Evolutionary conservation across 495 filamentous ascomycete genomes (phyloP).

Genomic region (Sordaria brevicollis): DNA sequence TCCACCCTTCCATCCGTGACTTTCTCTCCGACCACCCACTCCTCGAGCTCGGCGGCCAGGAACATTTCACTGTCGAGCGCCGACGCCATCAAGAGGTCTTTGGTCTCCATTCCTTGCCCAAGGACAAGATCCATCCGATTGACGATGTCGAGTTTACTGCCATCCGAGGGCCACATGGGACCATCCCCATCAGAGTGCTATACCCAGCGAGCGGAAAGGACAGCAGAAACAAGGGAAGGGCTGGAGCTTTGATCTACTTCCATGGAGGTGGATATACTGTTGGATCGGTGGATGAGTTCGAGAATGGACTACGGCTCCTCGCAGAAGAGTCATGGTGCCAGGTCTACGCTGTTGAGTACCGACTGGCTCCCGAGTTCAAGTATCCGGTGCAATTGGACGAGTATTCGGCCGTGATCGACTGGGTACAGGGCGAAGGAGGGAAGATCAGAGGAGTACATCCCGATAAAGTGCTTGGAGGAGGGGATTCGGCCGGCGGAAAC

Average conservation of each 20-base stretch:
- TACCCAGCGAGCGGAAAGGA: slow-evolving; percentile 14
- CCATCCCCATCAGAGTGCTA: slow-evolving; percentile 21
- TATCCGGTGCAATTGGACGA: slow-evolving; percentile 26
- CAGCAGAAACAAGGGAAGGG: neutral
- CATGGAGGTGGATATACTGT: slow-evolving; percentile 33
- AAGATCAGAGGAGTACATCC: slow-evolving; percentile 15
- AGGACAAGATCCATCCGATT: slow-evolving; percentile 14
- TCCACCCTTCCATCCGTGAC: slow-evolving; percentile 2
- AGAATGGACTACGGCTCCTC: slow-evolving; percentile 22
- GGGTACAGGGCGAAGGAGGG: slow-evolving; percentile 14
- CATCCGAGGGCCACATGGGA: slow-evolving; percentile 26
- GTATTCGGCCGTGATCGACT: slow-evolving; percentile 21
- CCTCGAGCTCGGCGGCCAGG: slow-evolving; percentile 14
- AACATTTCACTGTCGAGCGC: slow-evolving; percentile 20
- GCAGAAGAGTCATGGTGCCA: slow-evolving; percentile 16
- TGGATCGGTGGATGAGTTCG: slow-evolving; percentile 30
- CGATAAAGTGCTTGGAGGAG: slow-evolving; percentile 17
- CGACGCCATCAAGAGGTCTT: slow-evolving; percentile 22
- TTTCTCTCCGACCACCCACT: slow-evolving; percentile 6
- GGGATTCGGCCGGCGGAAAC: slow-evolving; percentile 28
- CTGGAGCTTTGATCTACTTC: slow-evolving; percentile 24
- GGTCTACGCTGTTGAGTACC: slow-evolving; percentile 25
- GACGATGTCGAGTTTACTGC: slow-evolving; percentile 22
- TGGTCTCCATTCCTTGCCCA: slow-evolving; percentile 17
- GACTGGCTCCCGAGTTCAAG: slow-evolving; percentile 27